phyloP scores from a whole-genome alignment of 495 filamentous ascomycete genomes.

The Annulohypoxylon moriforme region DNA sequence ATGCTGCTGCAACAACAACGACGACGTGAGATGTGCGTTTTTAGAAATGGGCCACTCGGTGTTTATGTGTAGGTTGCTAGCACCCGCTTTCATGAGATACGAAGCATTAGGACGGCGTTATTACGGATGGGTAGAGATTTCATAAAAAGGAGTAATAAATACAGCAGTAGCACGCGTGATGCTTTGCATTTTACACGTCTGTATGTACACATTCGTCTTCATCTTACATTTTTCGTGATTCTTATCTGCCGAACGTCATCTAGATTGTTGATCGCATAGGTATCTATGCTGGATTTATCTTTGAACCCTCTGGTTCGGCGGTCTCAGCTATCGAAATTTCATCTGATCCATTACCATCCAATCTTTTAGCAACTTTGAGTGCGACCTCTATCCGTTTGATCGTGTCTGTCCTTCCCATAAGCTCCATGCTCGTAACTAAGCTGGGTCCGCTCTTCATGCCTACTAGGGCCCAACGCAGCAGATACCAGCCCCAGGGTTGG shows the following conservation, averaged over 20 bases:
- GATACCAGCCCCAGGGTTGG: slow-evolving; percentile 60
- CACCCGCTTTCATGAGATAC: slow-evolving; percentile 27
- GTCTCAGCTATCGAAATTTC: neutral
- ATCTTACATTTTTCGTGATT: neutral
- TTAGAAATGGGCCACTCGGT: neutral
- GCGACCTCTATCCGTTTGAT: slow-evolving; percentile 66
- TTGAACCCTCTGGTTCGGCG: neutral
- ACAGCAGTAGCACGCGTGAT: slow-evolving; percentile 26
- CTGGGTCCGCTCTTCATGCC: slow-evolving; percentile 69
- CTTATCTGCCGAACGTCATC: neutral
- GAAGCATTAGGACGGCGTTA: slow-evolving; percentile 40
- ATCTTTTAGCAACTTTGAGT: slow-evolving; percentile 14
- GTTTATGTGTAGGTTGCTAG: neutral
- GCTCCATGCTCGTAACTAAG: slow-evolving; percentile 67
- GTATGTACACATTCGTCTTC: neutral
- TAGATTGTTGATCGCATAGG: neutral
- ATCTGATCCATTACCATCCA: neutral
- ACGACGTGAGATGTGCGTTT: slow-evolving; percentile 8
- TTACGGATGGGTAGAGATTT: slow-evolving; percentile 18
- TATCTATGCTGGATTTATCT: neutral
- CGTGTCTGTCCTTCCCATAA: slow-evolving; percentile 72
- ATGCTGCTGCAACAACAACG: neutral
- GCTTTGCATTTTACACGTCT: slow-evolving; percentile 19
- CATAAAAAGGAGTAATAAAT: slow-evolving; percentile 19
- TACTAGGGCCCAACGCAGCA: slow-evolving; percentile 75